Conservation (phyloP, 352 stramenopile species). For the Globisporangium recalcitrans region DNA sequence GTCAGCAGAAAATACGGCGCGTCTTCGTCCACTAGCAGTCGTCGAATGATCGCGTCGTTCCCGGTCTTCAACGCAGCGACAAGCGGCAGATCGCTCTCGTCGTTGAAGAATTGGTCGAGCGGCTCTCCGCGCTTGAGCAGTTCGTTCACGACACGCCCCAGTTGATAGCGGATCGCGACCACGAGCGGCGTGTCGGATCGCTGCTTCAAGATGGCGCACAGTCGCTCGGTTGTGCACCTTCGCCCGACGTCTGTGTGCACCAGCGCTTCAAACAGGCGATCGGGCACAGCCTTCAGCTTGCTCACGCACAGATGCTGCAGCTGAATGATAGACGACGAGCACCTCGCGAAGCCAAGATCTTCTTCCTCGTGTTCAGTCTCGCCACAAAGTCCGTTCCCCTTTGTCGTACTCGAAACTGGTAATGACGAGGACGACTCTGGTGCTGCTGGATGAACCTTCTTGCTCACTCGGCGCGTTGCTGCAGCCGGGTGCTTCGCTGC, state of each 20-base stretch:
- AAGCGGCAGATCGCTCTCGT: slow-evolving; percentile 59
- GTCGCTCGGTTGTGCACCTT: slow-evolving; percentile 57
- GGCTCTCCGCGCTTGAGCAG: slow-evolving; percentile 48
- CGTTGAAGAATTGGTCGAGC: slow-evolving; percentile 36
- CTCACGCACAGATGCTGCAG: slow-evolving; percentile 54
- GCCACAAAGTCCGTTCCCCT: not conserved
- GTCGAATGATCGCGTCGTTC: slow-evolving; percentile 72
- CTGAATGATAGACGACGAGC: slow-evolving; percentile 19
- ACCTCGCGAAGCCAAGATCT: slow-evolving; percentile 10
- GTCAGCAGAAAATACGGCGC: slow-evolving; percentile 70
- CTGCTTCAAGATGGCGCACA: slow-evolving; percentile 58
- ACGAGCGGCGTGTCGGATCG: slow-evolving; percentile 62
- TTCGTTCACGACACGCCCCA: slow-evolving; percentile 77
- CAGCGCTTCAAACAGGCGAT: slow-evolving; percentile 47
- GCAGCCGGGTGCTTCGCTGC: slow-evolving; percentile 30
- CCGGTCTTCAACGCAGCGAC: slow-evolving; percentile 62
- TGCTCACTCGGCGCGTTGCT: slow-evolving; percentile 13
- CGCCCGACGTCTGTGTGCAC: slow-evolving; percentile 57
- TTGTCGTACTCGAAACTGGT: not conserved
- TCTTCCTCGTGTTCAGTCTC: slow-evolving; percentile 2
- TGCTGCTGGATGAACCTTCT: slow-evolving; percentile 9
- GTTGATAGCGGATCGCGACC: slow-evolving; percentile 73
- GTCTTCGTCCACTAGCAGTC: slow-evolving; percentile 62
- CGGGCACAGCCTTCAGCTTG: slow-evolving; percentile 43
- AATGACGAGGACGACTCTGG: not conserved